Percentiles rank a stretch among this genome's conserved stretches.
Evolutionary conservation across 352 stramenopile species (phyloP).

Genomic region (Elongisporangium senticosum): DNA sequence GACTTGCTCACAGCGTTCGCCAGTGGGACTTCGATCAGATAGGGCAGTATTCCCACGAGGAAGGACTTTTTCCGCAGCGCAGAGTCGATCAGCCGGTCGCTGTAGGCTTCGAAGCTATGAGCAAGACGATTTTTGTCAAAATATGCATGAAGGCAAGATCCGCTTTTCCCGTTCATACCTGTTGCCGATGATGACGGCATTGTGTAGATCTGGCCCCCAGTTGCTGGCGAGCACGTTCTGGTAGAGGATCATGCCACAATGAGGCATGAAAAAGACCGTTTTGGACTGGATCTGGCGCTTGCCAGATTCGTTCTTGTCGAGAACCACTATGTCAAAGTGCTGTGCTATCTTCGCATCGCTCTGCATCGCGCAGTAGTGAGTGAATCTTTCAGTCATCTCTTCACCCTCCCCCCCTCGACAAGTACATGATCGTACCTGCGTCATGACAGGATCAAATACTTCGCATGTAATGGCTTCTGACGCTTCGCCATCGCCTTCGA

Average conservation of each 20-base stretch:
- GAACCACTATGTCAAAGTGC: slow-evolving; percentile 32
- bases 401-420: background rate
- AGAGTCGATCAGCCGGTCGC: slow-evolving; percentile 51
- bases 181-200: slow-evolving; percentile 84
- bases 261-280: slow-evolving; percentile 91
- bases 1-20: slow-evolving; percentile 28
- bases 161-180: slow-evolving; percentile 21
- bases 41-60: slow-evolving; percentile 46
- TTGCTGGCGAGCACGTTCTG: slow-evolving; percentile 87
- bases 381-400: background rate
- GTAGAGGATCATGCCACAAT: slow-evolving; percentile 85
- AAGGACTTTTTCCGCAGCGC: slow-evolving; percentile 33
- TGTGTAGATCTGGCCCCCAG: slow-evolving; percentile 32
- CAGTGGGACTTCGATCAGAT: slow-evolving; percentile 38
- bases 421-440: slow-evolving; percentile 25
- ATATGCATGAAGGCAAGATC: background rate
- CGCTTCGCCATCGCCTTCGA: slow-evolving; percentile 4
- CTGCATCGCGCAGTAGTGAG: too few species aligned
- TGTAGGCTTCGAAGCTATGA: slow-evolving; percentile 69
- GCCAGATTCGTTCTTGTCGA: slow-evolving; percentile 65
- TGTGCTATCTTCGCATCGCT: slow-evolving; percentile 48
- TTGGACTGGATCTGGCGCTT: slow-evolving; percentile 21
- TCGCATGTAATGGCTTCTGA: slow-evolving; percentile 9
- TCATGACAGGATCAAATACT: slow-evolving; percentile 83
- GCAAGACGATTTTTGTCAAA: background rate